Evolutionary conservation across 306 rosid species (phyloP).

Genomic region (Malus orientalis): DNA sequence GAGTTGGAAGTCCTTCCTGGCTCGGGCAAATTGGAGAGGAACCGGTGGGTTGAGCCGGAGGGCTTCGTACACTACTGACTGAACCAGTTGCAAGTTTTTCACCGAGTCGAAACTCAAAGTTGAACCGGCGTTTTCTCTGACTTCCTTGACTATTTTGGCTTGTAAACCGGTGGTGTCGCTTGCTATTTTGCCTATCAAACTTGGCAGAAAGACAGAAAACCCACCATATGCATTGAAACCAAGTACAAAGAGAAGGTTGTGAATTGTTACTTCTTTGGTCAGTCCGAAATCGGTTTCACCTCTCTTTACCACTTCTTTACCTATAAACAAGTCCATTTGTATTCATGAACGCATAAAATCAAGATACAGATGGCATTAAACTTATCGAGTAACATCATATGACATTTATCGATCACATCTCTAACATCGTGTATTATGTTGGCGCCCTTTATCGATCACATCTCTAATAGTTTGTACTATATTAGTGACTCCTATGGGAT

Average conservation of each 20-base stretch:
- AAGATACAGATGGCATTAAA: background rate
- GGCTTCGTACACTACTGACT: constrained; percentile 68
- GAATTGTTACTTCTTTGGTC: constrained; percentile 50
- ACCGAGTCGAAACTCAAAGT: constrained; percentile 51
- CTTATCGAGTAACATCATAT: background rate
- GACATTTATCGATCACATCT: background rate
- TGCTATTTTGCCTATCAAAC: constrained; percentile 31
- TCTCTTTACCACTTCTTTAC: constrained; percentile 47
- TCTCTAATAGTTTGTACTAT: background rate
- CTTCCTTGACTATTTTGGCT: constrained; percentile 47
- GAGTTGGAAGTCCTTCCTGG: constrained; percentile 64
- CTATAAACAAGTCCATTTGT: constrained; percentile 15
- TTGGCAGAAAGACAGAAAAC: constrained; percentile 63
- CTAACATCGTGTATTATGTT: background rate
- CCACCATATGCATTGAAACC: constrained; percentile 95
- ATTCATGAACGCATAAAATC: background rate
- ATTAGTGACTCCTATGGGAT: background rate
- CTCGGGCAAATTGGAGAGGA: constrained; percentile 72
- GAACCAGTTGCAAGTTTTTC: constrained; percentile 51
- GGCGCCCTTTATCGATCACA: background rate
- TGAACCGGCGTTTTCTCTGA: constrained; percentile 46
- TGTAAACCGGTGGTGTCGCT: constrained; percentile 49
- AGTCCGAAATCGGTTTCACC: constrained; percentile 61
- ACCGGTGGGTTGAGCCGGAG: constrained; percentile 87
- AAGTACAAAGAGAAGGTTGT: constrained; percentile 66